Base-by-base conservation (phyloP, 2,329 filamentous ascomycete genomes). In the Rutstroemia sydowiana region DNA sequence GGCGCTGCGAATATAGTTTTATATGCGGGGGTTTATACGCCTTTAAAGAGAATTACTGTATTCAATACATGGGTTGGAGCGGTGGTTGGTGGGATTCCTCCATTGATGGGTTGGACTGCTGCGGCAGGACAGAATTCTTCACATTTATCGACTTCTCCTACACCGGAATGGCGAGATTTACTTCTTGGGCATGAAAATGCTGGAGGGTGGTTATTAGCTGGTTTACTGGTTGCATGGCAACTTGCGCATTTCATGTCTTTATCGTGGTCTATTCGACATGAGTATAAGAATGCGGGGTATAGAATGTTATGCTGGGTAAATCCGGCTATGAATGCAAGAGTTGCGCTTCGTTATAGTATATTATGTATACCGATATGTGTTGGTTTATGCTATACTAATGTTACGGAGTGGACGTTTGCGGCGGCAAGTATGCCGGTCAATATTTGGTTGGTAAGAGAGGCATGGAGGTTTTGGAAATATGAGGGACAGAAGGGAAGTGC, bases 211-310 rank as follows among this genome's bases (percentile, higher is more conserved):
- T 72, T 97, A 1, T 74, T 96, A 13, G 92, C 88, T 1, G 82
- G 78, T 0, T 72, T 97, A 6, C 74, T 98, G 5, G 95, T 95
- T 60, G 86, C 90, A 11, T 98, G 93, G 93, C 92, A 98, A 66
- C 97, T 98, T 65, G 90, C 93, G 3, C 93, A 98, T 71, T 98
- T 98, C 73, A 97, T 96, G 77, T 86, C 91, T 1, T 76, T 98
- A 20, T 91, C 87, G 43, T 95, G 92, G 80, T 76, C 81, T 3
- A 95, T 97, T 55, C 78, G 89, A 18, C 84, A 95, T 8, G 93
- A 98, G 68, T 98, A 98, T 74, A 85, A 83, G 58, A 75, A 73
- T 10, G 82, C 79, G 0, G 82, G 81, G 8, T 76, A 85, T 63
- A 75, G 76, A 57, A 86, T 86, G 93, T 75, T 97, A 3, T 81